Evolutionary conservation across 2,329 filamentous ascomycete genomes (phyloP).

Genomic region (Penicillium sp.): DNA sequence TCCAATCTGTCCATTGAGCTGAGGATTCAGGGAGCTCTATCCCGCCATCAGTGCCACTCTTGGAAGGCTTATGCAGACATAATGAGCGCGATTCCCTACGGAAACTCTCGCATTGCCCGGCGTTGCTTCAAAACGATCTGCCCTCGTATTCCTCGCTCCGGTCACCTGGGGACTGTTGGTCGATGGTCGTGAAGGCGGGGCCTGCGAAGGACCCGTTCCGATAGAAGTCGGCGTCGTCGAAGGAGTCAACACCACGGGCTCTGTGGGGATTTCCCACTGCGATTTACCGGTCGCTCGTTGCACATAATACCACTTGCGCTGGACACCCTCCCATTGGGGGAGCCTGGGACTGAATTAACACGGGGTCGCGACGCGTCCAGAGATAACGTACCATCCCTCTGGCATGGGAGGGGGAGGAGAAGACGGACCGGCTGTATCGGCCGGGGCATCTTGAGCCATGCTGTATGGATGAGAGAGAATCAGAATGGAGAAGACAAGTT

Average conservation of each 20-base stretch:
- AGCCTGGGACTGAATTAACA: constrained; percentile 27
- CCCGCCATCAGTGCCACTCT: constrained; percentile 24
- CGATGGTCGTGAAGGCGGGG: constrained; percentile 23
- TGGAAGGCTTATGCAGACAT: constrained; percentile 15
- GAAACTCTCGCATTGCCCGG: constrained; percentile 21
- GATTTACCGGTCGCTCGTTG: constrained; percentile 37
- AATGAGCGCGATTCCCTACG: constrained; percentile 25
- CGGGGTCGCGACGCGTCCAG: constrained; percentile 1
- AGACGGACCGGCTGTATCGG: constrained; percentile 37
- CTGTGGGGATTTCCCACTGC: constrained; percentile 40
- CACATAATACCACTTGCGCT: constrained; percentile 38
- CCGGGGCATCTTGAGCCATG: constrained; percentile 30
- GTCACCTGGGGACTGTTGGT: constrained; percentile 17
- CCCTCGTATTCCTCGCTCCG: constrained; percentile 8
- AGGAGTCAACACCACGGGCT: constrained; percentile 36
- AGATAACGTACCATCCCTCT: constrained; percentile 35
- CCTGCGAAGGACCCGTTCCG: constrained; percentile 24
- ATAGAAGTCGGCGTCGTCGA: constrained; percentile 29
- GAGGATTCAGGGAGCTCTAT: constrained; percentile 23
- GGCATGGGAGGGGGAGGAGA: constrained; percentile 35
- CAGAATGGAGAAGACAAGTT: not conserved
- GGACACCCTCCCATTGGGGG: constrained; percentile 37
- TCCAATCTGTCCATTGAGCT: constrained; percentile 11
- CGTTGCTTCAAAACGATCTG: constrained; percentile 13
- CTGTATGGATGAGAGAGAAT: constrained; percentile 2